phyloP scores from a whole-genome alignment of 306 rosid genomes.

The Cicer pinnatifidum region DNA sequence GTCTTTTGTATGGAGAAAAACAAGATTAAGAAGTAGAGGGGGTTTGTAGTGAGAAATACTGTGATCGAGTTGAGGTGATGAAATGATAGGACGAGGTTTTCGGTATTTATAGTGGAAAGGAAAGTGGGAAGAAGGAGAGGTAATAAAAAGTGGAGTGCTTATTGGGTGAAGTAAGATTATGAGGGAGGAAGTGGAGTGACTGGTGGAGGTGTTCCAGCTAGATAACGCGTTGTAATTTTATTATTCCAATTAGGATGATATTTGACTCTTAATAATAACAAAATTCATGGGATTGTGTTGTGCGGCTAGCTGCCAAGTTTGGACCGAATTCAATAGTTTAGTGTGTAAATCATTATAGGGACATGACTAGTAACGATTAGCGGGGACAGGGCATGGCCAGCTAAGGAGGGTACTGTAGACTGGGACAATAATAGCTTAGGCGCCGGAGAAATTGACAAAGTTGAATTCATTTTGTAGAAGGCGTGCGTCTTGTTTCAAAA shows the following conservation, averaged over 20 bases:
- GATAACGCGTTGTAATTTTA: constrained; percentile 22
- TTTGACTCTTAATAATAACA: not conserved
- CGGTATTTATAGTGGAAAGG: not conserved
- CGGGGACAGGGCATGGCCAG: too few species aligned
- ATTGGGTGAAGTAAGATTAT: constrained; percentile 14
- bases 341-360: not conserved
- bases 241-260: not conserved
- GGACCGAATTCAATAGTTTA: not conserved
- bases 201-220: constrained; percentile 21
- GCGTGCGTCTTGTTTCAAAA: not conserved
- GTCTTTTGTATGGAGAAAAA: not conserved
- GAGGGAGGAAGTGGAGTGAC: not conserved
- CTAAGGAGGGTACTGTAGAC: not conserved
- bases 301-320: constrained; percentile 7
- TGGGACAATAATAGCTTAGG: not conserved
- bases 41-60: not conserved
- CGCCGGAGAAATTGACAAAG: not conserved
- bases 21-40: not conserved
- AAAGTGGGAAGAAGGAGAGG: not conserved
- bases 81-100: not conserved
- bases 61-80: not conserved
- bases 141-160: not conserved
- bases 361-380: too few species aligned
- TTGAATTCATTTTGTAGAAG: not conserved
- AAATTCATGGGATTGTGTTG: not conserved